Evolutionary conservation across 208 protist species (phyloP), one percentile per base, ranked within the genome.

Genomic region (Vickermania ingenoplastis): DNA sequence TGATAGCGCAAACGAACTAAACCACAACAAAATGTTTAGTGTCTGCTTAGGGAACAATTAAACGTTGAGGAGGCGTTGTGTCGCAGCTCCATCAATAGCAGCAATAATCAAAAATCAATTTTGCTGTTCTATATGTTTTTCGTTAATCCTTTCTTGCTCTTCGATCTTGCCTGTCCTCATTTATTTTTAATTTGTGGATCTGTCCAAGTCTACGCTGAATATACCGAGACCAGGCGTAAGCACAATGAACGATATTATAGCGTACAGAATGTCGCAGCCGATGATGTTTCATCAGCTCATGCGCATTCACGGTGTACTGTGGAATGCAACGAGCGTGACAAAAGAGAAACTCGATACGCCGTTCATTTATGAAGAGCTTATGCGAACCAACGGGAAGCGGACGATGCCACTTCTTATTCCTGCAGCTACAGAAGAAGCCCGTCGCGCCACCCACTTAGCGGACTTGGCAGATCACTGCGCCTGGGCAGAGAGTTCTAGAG

Each of bases 171-270:
- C n/a, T n/a, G n/a, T n/a, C n/a, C n/a, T n/a, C n/a, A n/a, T n/a
- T n/a, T n/a, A n/a, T n/a, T n/a, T n/a, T n/a, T n/a, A n/a, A n/a
- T n/a, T n/a, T n/a, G n/a, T n/a, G n/a, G n/a, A n/a, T n/a, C n/a
- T n/a, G n/a, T n/a, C n/a, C n/a, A n/a, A n/a, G n/a, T n/a, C n/a
- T n/a, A n/a, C n/a, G n/a, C n/a, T n/a, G n/a, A n/a, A n/a, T n/a
- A n/a, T n/a, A n/a, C n/a, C n/a, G n/a, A n/a, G n/a, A n/a, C n/a
- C n/a, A n/a, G n/a, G n/a, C n/a, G n/a, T n/a, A n/a, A 50, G 31
- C n/a, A 61, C 11, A 13, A 93, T 95, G 88, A 95, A 95, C 67
- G 88, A 95, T 23, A 83, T 95, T 17, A 89, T 84, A 65, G 88
- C 84, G 3, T 73, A 75, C 41, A 77, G 83, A 13, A 53, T 91